Conservation (phyloP, 2,329 filamentous ascomycete species). For the Rhytidhysteron rufulum region DNA sequence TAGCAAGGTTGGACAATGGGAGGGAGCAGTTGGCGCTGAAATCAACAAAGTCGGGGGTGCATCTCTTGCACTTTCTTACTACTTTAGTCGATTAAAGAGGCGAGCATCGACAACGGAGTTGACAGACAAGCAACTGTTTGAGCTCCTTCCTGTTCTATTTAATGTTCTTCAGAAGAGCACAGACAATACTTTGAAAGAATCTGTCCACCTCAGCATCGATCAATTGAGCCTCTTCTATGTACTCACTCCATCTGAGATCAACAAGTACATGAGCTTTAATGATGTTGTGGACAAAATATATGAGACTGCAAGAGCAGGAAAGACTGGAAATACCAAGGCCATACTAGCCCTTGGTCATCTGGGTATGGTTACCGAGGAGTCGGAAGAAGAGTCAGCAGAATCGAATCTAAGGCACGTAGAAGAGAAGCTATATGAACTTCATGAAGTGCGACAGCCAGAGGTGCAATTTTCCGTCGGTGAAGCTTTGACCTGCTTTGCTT, state of each 20-base stretch:
- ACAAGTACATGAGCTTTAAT: slow-evolving; percentile 33
- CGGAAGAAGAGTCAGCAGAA: slow-evolving; percentile 29
- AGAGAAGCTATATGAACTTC: slow-evolving; percentile 67
- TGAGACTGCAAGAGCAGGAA: slow-evolving; percentile 64
- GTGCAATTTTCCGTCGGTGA: slow-evolving; percentile 89
- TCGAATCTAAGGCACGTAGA: slow-evolving; percentile 54
- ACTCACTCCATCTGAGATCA: slow-evolving; percentile 42
- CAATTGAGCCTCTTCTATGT: slow-evolving; percentile 60
- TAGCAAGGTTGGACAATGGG: slow-evolving; percentile 49
- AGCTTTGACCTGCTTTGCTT: slow-evolving; percentile 72
- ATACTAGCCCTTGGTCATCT: slow-evolving; percentile 78
- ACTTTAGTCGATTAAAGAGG: slow-evolving; percentile 55
- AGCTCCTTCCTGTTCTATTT: slow-evolving; percentile 42
- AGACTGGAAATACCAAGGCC: slow-evolving; percentile 78
- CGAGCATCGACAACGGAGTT: slow-evolving; percentile 32
- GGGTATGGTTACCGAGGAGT: slow-evolving; percentile 56
- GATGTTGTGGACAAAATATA: slow-evolving; percentile 61
- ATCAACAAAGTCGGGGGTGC: slow-evolving; percentile 59
- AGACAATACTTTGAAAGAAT: slow-evolving; percentile 56
- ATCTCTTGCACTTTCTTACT: slow-evolving; percentile 56
- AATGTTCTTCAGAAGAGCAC: slow-evolving; percentile 52
- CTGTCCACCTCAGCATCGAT: slow-evolving; percentile 55
- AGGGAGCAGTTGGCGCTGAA: slow-evolving; percentile 56
- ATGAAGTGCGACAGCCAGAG: slow-evolving; percentile 82
- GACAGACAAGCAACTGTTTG: slow-evolving; percentile 32